Percentiles rank a stretch among this genome's conserved stretches.
phyloP scores from a whole-genome alignment of 164 flowering plant genomes.

The Kingdonia uniflora region DNA sequence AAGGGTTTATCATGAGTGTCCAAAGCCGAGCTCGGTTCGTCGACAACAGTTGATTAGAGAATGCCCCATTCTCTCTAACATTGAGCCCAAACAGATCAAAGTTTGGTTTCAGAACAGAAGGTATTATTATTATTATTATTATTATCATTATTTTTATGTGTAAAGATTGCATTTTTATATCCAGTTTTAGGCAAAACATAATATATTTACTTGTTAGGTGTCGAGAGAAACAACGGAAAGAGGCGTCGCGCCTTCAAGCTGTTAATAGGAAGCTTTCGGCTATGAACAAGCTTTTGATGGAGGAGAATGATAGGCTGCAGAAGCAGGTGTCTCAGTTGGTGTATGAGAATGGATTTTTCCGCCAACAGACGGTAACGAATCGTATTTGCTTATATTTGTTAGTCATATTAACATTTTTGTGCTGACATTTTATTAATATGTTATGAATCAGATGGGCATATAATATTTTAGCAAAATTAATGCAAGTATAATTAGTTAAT shows the following conservation, averaged over 20 bases:
- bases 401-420: too few relatives aligned
- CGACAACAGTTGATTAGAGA: constrained; percentile 93
- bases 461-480: too few relatives aligned
- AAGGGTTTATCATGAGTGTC: constrained; percentile 93
- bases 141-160: background rate
- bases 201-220: constrained; percentile 3
- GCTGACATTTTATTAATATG: too few relatives aligned
- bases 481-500: too few relatives aligned
- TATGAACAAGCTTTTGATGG: constrained; percentile 21
- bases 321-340: constrained; percentile 20
- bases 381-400: too few relatives aligned
- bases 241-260: constrained; percentile 17
- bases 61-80: constrained; percentile 88
- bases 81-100: constrained; percentile 96
- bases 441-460: too few relatives aligned
- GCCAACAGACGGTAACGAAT: constrained; percentile 14
- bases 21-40: constrained; percentile 89
- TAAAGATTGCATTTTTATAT: background rate
- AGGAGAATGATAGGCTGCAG: constrained; percentile 20
- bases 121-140: too few relatives aligned
- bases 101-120: constrained; percentile 99
- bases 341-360: constrained; percentile 19
- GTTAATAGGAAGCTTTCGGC: constrained; percentile 18
- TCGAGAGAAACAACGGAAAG: constrained; percentile 19
- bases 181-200: background rate